A percentile compares a stretch with the other conserved stretches of the same genome.
phyloP scores from a whole-genome alignment of 106 monocot genomes.

The Cymbidium sinense region DNA sequence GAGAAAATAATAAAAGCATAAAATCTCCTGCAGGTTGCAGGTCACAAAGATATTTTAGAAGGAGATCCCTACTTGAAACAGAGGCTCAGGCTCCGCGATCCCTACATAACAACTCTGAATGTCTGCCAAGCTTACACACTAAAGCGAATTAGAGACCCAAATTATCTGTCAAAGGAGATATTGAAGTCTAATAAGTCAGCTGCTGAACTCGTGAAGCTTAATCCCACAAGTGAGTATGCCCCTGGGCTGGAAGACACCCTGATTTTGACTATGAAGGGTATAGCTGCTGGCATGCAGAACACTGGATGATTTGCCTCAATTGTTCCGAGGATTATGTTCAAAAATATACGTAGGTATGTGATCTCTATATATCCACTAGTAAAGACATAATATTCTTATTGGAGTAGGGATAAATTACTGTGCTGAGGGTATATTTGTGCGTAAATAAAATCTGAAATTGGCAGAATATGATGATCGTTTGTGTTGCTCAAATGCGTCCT shows the following conservation, averaged over 20 bases:
- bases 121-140: conserved; percentile 50
- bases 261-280: conserved; percentile 94
- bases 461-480: no score
- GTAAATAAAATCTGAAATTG: no score
- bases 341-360: no score
- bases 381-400: no score
- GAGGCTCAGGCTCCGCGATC: conserved; percentile 35
- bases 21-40: conserved; percentile 35
- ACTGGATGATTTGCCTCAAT: conserved; percentile 40
- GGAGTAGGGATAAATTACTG: no score
- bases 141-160: conserved; percentile 42
- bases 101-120: conserved; percentile 57
- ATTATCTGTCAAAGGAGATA: conserved; percentile 42
- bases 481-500: no score
- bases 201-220: conserved; percentile 75
- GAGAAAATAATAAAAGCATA: not conserved
- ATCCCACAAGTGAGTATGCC: conserved; percentile 78
- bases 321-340: no score
- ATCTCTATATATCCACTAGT: no score
- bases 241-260: no score
- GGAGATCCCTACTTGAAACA: conserved; percentile 57
- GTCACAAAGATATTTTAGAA: conserved; percentile 51
- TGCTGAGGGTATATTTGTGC: no score
- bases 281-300: conserved; percentile 93
- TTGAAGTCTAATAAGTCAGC: conserved; percentile 32